Evolutionary conservation across 371 early-diverging fungal genomes (phyloP).

Genomic region (Mucor racemosus): DNA sequence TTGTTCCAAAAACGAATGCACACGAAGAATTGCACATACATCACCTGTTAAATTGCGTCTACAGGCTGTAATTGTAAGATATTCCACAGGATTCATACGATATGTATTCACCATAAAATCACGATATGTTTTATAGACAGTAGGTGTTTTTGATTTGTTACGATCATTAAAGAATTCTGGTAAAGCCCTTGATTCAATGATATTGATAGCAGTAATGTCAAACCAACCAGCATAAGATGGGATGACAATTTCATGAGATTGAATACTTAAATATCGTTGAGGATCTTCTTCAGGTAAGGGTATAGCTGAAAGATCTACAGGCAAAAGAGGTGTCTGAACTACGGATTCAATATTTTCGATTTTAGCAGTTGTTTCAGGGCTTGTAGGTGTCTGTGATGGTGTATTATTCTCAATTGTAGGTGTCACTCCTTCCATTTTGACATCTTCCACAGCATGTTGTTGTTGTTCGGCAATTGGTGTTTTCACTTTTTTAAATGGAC

Average conservation of each 20-base stretch:
- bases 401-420: slow-evolving; percentile 1
- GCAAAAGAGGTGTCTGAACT: slow-evolving; percentile 7
- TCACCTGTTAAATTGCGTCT: slow-evolving; percentile 92
- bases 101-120: slow-evolving; percentile 96
- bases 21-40: slow-evolving; percentile 93
- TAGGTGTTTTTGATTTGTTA: slow-evolving; percentile 88
- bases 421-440: slow-evolving; percentile 19
- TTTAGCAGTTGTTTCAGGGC: not conserved
- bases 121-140: slow-evolving; percentile 89
- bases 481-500: slow-evolving; percentile 22
- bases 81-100: slow-evolving; percentile 90
- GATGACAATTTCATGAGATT: slow-evolving; percentile 76
- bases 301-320: slow-evolving; percentile 23
- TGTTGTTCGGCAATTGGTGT: slow-evolving; percentile 14
- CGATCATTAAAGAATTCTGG: slow-evolving; percentile 93
- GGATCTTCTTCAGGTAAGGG: slow-evolving; percentile 59
- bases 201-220: slow-evolving; percentile 71
- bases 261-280: slow-evolving; percentile 67
- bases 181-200: slow-evolving; percentile 82
- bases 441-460: not conserved
- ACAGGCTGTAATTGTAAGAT: slow-evolving; percentile 93
- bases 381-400: not conserved
- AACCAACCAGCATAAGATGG: slow-evolving; percentile 97
- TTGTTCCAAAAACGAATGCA: slow-evolving; percentile 96
- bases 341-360: not conserved